Conservation (phyloP, 2,329 filamentous ascomycete species). For the Botryosphaeria dothidea region DNA sequence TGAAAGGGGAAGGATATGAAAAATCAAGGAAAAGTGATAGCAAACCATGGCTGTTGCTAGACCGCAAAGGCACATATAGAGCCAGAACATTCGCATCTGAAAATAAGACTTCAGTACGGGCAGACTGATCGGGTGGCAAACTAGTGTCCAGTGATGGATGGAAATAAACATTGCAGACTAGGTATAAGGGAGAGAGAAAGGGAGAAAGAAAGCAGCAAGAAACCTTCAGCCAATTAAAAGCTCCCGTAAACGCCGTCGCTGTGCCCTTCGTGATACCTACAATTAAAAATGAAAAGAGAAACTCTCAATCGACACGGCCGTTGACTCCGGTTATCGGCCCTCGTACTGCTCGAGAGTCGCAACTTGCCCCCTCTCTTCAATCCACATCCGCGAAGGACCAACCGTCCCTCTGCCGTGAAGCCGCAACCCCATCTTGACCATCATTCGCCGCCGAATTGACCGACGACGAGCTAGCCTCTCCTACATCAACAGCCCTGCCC, state of each 20-base stretch:
- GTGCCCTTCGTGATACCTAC: neutral
- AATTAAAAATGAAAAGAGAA: neutral
- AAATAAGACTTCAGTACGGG: no score
- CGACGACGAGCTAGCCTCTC: neutral
- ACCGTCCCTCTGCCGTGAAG: neutral
- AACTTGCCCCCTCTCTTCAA: neutral
- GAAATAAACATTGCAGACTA: neutral
- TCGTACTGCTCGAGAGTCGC: neutral
- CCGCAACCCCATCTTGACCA: neutral
- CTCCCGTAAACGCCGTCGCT: neutral
- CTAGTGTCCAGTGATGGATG: neutral
- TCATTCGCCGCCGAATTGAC: neutral
- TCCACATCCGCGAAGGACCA: conserved; percentile 8
- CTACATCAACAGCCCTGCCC: conserved; percentile 7
- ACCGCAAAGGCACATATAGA: no score
- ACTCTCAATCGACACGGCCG: no score
- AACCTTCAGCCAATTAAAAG: neutral
- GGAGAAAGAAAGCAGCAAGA: neutral
- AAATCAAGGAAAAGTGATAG: no score
- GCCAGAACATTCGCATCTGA: no score
- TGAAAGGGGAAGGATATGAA: no score
- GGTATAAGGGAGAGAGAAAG: neutral
- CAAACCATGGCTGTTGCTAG: no score
- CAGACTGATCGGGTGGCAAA: no score
- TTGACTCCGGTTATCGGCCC: no score